phyloP scores from a whole-genome alignment of 1,284 basidiomycete genomes.

The Marasmius fiardii region DNA sequence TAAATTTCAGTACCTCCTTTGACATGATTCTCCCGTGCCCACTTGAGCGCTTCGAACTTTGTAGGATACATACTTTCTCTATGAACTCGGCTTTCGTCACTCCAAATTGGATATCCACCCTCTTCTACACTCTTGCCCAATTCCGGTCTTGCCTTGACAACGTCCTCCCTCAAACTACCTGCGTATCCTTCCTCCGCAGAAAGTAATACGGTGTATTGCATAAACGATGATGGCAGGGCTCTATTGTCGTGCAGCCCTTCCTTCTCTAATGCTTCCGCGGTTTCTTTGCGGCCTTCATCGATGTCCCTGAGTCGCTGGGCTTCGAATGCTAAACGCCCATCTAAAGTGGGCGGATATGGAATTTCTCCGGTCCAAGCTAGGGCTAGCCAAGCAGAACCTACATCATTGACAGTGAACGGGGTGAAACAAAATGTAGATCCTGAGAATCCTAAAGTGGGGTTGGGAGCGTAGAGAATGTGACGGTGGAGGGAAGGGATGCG shows the following conservation, averaged over 20 bases:
- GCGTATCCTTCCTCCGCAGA: slow-evolving; percentile 8
- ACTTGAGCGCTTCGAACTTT: slow-evolving; percentile 9
- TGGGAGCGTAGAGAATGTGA: slow-evolving; percentile 41
- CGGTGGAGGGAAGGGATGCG: slow-evolving; percentile 40
- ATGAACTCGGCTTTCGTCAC: slow-evolving; percentile 2
- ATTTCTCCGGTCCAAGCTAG: slow-evolving; percentile 8
- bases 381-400: slow-evolving; percentile 9
- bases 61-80: slow-evolving; percentile 11
- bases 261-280: not conserved
- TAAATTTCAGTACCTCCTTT: slow-evolving; percentile 2
- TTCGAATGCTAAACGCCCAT: slow-evolving; percentile 7
- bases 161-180: slow-evolving; percentile 6
- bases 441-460: slow-evolving; percentile 41
- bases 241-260: not conserved
- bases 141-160: slow-evolving; percentile 10
- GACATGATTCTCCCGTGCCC: slow-evolving; percentile 5
- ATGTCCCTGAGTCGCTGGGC: slow-evolving; percentile 4
- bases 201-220: slow-evolving; percentile 8
- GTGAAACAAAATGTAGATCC: slow-evolving; percentile 19
- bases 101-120: slow-evolving; percentile 6
- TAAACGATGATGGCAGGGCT: slow-evolving; percentile 4
- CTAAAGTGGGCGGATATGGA: slow-evolving; percentile 1
- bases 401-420: slow-evolving; percentile 12
- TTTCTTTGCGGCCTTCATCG: not conserved
- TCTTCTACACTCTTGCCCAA: slow-evolving; percentile 1